These are phyloP conservation scores for Venturia carpophila DNA, from an alignment of 2,329 filamentous ascomycete species.

Conservation along the genomic window DNA sequence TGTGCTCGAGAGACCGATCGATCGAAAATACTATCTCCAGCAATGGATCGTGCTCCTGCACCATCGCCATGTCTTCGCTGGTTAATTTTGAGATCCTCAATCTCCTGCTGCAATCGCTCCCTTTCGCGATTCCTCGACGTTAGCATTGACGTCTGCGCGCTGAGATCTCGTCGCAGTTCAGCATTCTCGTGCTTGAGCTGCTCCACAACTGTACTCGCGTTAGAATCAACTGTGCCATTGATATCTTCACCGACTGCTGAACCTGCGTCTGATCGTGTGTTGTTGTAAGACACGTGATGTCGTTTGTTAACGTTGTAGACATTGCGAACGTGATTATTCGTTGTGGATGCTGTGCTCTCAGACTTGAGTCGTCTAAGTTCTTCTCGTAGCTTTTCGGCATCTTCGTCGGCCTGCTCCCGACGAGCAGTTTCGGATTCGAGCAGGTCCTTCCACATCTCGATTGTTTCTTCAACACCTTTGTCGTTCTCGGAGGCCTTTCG, in stretches of 20 bases:
- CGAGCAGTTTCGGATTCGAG: conserved; percentile 85
- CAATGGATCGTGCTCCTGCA: conserved; percentile 44
- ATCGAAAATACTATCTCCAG: conserved; percentile 86
- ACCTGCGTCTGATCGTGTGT: conserved; percentile 21
- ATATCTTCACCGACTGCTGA: conserved; percentile 29
- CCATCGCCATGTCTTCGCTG: conserved; percentile 54
- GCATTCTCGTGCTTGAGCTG: conserved; percentile 87
- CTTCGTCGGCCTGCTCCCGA: conserved; percentile 83
- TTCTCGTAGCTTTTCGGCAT: conserved; percentile 74
- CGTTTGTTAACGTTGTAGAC: conserved; percentile 33
- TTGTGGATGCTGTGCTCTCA: conserved; percentile 31
- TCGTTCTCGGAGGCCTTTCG: conserved; percentile 30
- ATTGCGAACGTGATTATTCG: conserved; percentile 33
- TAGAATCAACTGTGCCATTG: conserved; percentile 22
- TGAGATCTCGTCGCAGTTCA: conserved; percentile 82
- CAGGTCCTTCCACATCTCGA: conserved; percentile 89
- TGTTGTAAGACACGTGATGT: conserved; percentile 24
- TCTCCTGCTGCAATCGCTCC: conserved; percentile 90
- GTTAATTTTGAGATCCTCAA: conserved; percentile 88
- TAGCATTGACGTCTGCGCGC: conserved; percentile 94
- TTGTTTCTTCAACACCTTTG: conserved; percentile 34
- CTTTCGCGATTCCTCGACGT: conserved; percentile 94
- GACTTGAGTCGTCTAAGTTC: conserved; percentile 65
- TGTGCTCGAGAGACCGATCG: conserved; percentile 84
- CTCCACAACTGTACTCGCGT: conserved; percentile 63